Conservation (phyloP, 2,329 filamentous ascomycete genomes). For the Didymella exigua region DNA sequence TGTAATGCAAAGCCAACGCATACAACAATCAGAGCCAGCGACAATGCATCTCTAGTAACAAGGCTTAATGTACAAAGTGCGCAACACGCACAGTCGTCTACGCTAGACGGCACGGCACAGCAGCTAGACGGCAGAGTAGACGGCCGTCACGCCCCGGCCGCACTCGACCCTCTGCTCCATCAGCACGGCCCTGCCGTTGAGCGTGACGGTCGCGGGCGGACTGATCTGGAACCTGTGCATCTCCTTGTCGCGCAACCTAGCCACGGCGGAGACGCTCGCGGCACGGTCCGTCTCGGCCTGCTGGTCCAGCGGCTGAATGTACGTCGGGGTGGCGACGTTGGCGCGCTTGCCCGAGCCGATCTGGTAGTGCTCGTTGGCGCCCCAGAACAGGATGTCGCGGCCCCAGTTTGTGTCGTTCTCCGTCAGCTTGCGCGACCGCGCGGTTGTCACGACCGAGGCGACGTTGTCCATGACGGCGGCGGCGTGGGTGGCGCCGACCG, state of each 20-base stretch:
- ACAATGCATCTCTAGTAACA: too few relatives aligned
- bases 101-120: too few relatives aligned
- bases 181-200: slow-evolving; percentile 72
- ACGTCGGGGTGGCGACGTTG: slow-evolving; percentile 75
- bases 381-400: slow-evolving; percentile 89
- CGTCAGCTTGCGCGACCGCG: slow-evolving; percentile 39
- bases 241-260: slow-evolving; percentile 65
- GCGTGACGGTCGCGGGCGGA: slow-evolving; percentile 70
- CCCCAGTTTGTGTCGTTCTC: slow-evolving; percentile 84
- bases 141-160: slow-evolving; percentile 78
- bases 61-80: too few relatives aligned
- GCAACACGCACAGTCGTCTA: too few relatives aligned
- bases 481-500: slow-evolving; percentile 79
- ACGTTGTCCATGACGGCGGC: slow-evolving; percentile 84
- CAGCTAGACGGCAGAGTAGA: slow-evolving; percentile 68
- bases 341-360: slow-evolving; percentile 88
- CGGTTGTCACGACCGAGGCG: slow-evolving; percentile 64
- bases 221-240: slow-evolving; percentile 81
- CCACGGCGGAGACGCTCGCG: slow-evolving; percentile 17
- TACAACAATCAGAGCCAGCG: too few relatives aligned
- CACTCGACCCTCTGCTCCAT: slow-evolving; percentile 90
- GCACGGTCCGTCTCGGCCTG: slow-evolving; percentile 57
- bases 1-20: too few relatives aligned
- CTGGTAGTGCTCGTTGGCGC: slow-evolving; percentile 92
- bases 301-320: slow-evolving; percentile 77